phyloP scores from a whole-genome alignment of 768 basidiomycete species.

The Gautieria morchelliformis region DNA sequence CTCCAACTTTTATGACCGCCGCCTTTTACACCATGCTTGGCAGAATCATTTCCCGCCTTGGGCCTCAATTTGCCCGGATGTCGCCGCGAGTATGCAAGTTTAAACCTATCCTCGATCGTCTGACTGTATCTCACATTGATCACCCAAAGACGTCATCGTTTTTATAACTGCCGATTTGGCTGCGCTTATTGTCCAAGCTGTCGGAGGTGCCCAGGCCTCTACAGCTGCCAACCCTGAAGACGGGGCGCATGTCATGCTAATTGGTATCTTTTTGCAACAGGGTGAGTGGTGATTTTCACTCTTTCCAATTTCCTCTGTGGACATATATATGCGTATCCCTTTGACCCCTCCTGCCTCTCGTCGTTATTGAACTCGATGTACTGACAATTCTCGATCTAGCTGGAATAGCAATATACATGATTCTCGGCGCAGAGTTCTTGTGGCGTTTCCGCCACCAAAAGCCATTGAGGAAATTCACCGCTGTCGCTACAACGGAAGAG shows the following conservation, averaged over 20 bases:
- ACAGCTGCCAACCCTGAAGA: constrained; percentile 7
- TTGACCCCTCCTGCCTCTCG: too few relatives aligned
- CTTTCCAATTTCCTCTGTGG: too few relatives aligned
- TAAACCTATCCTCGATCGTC: too few relatives aligned
- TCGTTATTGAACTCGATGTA: too few relatives aligned
- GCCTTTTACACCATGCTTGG: constrained; percentile 48
- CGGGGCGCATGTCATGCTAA: constrained; percentile 44
- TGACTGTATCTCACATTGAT: too few relatives aligned
- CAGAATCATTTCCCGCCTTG: constrained; percentile 33
- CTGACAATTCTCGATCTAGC: constrained; percentile 17
- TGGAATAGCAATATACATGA: constrained; percentile 32
- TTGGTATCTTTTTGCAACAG: constrained; percentile 53
- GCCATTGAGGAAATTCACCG: constrained; percentile 20
- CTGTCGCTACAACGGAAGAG: neutral
- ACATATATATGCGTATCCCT: too few relatives aligned
- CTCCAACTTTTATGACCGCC: constrained; percentile 48
- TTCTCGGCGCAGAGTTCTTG: constrained; percentile 36
- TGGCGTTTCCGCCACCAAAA: constrained; percentile 28
- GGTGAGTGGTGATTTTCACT: constrained; percentile 17
- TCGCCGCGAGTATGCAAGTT: constrained; percentile 18
- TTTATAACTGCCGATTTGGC: constrained; percentile 34
- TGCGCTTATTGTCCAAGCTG: constrained; percentile 53
- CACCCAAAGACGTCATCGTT: neutral
- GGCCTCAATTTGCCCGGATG: constrained; percentile 42
- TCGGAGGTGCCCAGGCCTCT: constrained; percentile 37